A percentile compares a stretch with the other conserved stretches of the same genome.
These are phyloP conservation scores for Xylaria nigripes DNA, from an alignment of 495 filamentous ascomycete genomes.

Conservation along the genomic window DNA sequence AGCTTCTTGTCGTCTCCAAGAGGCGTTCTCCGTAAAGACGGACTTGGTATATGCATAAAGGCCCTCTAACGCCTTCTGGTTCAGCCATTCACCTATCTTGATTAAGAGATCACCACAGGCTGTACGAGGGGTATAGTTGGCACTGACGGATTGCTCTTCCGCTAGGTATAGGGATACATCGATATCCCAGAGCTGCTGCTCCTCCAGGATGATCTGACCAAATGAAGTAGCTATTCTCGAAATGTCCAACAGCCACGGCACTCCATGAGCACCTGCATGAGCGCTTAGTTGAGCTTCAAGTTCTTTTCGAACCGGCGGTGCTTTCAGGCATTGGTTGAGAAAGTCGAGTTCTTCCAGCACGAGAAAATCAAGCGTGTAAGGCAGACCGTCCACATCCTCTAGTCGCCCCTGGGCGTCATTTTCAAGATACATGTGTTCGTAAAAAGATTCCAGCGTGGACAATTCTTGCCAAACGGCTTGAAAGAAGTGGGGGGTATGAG, in stretches of 20 bases:
- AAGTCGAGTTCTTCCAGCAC: constrained; percentile 91
- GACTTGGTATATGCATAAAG: constrained; percentile 64
- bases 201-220: constrained; percentile 86
- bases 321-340: constrained; percentile 76
- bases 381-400: constrained; percentile 85
- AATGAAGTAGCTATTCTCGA: constrained; percentile 75
- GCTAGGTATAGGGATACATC: constrained; percentile 92
- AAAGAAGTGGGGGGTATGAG: constrained; percentile 73
- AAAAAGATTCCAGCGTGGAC: constrained; percentile 56
- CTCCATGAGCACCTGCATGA: constrained; percentile 47
- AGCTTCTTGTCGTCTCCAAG: constrained; percentile 66
- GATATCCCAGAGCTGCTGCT: constrained; percentile 91
- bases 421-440: constrained; percentile 74
- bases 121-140: constrained; percentile 89
- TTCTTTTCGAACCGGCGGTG: constrained; percentile 76
- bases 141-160: constrained; percentile 90
- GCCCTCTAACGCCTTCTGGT: constrained; percentile 58
- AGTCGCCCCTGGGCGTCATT: constrained; percentile 77
- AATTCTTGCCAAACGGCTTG: constrained; percentile 81
- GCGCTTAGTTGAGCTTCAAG: constrained; percentile 60
- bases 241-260: constrained; percentile 71
- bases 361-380: constrained; percentile 90
- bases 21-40: constrained; percentile 49
- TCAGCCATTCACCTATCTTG: constrained; percentile 88
- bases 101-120: constrained; percentile 85